Percentiles rank a stretch among this genome's conserved stretches.
These are phyloP conservation scores for Dothiorella sarmentorum DNA, from an alignment of 2,329 filamentous ascomycete species.

Conservation along the genomic window DNA sequence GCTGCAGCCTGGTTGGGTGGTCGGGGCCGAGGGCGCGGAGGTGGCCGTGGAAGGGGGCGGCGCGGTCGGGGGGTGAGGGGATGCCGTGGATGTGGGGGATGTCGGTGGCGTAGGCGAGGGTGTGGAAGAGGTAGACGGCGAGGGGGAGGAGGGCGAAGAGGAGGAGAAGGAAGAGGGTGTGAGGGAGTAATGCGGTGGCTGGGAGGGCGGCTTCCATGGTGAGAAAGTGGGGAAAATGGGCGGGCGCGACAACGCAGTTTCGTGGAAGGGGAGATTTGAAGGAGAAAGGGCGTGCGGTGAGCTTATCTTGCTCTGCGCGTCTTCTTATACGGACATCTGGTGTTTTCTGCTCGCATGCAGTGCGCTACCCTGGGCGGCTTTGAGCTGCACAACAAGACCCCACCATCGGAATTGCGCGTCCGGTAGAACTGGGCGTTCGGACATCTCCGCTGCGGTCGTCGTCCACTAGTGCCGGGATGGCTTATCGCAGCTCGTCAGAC, in stretches of 20 bases:
- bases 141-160: conserved; percentile 18
- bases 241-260: no score
- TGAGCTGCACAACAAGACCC: not conserved
- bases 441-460: not conserved
- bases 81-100: not conserved
- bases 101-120: conserved; percentile 24
- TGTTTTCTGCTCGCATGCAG: not conserved
- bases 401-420: conserved; percentile 1
- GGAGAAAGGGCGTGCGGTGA: no score
- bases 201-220: not conserved
- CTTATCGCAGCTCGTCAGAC: not conserved
- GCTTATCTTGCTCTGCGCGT: no score
- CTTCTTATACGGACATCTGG: no score
- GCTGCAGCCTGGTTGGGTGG: not conserved
- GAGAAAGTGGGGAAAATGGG: no score
- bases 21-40: not conserved
- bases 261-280: no score
- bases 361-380: not conserved
- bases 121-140: conserved; percentile 22
- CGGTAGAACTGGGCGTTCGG: not conserved
- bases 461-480: no score
- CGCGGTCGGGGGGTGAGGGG: not conserved
- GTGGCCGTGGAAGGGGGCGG: conserved; percentile 10
- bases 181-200: not conserved
- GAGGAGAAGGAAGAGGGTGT: conserved; percentile 20